These are phyloP conservation scores for Rutstroemia sydowiana DNA, from an alignment of 2,329 filamentous ascomycete species.

Conservation along the genomic window DNA sequence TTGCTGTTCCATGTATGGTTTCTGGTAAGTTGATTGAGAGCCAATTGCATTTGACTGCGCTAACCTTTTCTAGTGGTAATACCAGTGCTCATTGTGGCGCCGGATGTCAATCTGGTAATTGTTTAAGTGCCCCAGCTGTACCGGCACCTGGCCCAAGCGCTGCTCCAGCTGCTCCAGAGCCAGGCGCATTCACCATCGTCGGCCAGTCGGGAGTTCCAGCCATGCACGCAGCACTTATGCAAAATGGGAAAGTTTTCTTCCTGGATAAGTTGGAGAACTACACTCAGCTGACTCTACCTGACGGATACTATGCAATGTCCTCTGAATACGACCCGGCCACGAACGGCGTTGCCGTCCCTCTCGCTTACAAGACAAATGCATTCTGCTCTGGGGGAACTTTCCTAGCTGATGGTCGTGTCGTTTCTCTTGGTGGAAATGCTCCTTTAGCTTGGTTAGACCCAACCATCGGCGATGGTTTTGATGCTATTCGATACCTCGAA, in stretches of 20 bases:
- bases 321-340: conserved; percentile 49
- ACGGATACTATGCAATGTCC: conserved; percentile 52
- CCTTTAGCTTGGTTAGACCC: conserved; percentile 47
- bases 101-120: conserved; percentile 49
- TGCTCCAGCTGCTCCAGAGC: conserved; percentile 38
- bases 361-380: conserved; percentile 49
- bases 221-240: conserved; percentile 55
- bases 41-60: neutral
- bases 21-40: conserved; percentile 33
- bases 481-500: conserved; percentile 47
- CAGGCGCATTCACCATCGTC: conserved; percentile 41
- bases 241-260: conserved; percentile 52
- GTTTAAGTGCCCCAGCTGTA: conserved; percentile 33
- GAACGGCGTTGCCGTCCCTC: conserved; percentile 36
- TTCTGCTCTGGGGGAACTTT: conserved; percentile 55
- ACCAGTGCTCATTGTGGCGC: conserved; percentile 45
- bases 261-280: conserved; percentile 58
- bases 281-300: conserved; percentile 45
- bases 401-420: conserved; percentile 47
- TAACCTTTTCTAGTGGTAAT: conserved; percentile 28
- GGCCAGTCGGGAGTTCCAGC: conserved; percentile 53
- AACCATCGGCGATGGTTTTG: conserved; percentile 52
- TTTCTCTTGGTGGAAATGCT: conserved; percentile 51
- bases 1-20: conserved; percentile 52
- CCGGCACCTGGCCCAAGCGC: conserved; percentile 30